phyloP scores from a whole-genome alignment of 139 green algal genomes.

The Micromonas pusilla region DNA sequence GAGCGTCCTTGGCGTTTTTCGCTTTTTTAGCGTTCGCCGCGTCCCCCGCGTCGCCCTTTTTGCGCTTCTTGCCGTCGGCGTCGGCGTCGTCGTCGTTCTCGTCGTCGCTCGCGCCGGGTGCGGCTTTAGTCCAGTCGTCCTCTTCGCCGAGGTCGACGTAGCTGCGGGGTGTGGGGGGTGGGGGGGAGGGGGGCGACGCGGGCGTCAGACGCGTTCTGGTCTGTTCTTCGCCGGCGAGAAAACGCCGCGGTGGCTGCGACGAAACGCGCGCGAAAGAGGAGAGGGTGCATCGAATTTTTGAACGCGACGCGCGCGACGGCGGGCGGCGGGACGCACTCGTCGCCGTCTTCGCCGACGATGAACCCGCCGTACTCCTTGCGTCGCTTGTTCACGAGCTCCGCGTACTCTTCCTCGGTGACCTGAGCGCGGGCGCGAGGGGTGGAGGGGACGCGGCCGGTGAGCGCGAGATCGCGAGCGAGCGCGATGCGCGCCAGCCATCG shows the following conservation, averaged over 20 bases:
- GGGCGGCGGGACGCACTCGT: conserved; percentile 16
- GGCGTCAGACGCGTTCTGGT: not conserved
- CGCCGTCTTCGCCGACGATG: conserved; percentile 42
- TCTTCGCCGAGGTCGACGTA: conserved; percentile 88
- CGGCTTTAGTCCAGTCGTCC: conserved; percentile 59
- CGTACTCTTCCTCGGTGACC: conserved; percentile 83
- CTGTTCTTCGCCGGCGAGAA: not conserved
- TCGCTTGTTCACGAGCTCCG: conserved; percentile 70
- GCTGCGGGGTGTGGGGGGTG: conserved; percentile 16
- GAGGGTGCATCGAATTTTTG: not conserved
- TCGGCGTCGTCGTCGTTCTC: conserved; percentile 5
- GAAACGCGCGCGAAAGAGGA: not conserved
- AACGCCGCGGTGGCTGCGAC: not conserved
- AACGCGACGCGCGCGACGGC: not conserved
- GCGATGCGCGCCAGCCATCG: not conserved
- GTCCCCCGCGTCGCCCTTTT: conserved; percentile 18
- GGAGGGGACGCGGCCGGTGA: not conserved
- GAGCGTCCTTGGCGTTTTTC: not conserved
- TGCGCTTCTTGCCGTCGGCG: conserved; percentile 31
- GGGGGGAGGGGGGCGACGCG: not conserved
- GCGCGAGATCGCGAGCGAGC: not conserved
- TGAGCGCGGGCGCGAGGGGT: too few species aligned
- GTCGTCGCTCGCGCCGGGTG: conserved; percentile 7
- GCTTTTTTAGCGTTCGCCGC: not conserved
- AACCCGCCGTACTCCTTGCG: conserved; percentile 51